Percentiles rank a stretch among this genome's conserved stretches.
Evolutionary conservation across 2,329 filamentous ascomycete genomes (phyloP).

Genomic region (Trichoderma atrobrunneum): DNA sequence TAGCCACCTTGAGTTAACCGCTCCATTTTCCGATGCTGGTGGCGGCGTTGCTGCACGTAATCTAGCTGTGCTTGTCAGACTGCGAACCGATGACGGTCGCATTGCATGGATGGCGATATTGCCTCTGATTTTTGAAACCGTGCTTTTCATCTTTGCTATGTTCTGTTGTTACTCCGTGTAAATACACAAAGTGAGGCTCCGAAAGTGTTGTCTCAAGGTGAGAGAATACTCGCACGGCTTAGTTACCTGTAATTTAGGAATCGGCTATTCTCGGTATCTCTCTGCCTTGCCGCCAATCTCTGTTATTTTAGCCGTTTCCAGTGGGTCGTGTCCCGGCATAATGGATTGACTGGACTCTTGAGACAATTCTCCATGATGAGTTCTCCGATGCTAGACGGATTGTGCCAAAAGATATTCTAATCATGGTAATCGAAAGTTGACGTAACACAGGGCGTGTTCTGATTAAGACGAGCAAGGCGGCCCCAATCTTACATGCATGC

Average conservation of each 20-base stretch:
- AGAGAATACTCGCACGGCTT: neutral
- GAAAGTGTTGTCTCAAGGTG: neutral
- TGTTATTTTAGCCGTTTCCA: neutral
- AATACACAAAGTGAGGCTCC: neutral
- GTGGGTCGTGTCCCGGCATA: neutral
- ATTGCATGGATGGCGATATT: neutral
- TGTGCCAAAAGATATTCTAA: neutral
- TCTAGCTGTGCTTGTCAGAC: neutral
- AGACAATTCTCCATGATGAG: neutral
- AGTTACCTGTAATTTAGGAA: neutral
- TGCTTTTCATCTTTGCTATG: neutral
- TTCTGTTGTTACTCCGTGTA: too few relatives aligned
- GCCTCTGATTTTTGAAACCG: neutral
- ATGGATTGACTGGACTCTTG: neutral
- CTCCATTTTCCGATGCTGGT: conserved; percentile 1
- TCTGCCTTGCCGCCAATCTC: neutral
- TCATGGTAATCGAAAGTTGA: neutral
- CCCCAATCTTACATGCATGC: neutral
- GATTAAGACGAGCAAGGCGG: neutral
- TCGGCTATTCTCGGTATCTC: conserved; percentile 14
- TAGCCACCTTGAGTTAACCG: conserved; percentile 28
- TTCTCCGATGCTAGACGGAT: neutral
- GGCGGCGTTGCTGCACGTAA: neutral
- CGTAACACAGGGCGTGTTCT: neutral
- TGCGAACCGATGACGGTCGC: neutral